Conservation (phyloP, 164 flowering plant species). For the Nymphaea colorata region DNA sequence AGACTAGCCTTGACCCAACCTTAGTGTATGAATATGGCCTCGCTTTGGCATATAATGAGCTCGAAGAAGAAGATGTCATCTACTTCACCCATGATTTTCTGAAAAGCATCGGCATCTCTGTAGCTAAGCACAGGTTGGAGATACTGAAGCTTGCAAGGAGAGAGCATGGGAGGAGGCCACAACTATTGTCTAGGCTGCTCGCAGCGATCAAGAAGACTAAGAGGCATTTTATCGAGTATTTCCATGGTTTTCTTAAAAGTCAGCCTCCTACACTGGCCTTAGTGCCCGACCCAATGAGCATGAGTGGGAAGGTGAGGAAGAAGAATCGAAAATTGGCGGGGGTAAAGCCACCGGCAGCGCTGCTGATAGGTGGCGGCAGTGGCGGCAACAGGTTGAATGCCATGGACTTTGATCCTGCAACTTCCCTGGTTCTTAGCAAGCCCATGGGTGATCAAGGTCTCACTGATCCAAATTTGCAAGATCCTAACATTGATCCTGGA, state of each 20-base stretch:
- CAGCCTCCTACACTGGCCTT: constrained; percentile 41
- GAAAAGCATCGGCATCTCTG: constrained; percentile 65
- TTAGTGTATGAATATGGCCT: constrained; percentile 54
- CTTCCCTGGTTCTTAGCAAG: neutral
- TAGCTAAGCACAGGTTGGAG: constrained; percentile 81
- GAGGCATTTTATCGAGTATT: constrained; percentile 25
- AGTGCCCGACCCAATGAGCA: constrained; percentile 10
- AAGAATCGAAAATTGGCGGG: constrained; percentile 27
- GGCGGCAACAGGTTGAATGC: neutral
- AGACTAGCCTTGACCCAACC: constrained; percentile 40
- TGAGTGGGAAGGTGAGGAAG: constrained; percentile 44
- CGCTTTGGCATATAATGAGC: constrained; percentile 53
- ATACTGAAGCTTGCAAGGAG: constrained; percentile 67
- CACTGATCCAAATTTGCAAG: too few relatives aligned
- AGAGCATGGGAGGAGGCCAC: constrained; percentile 19
- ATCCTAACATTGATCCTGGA: constrained; percentile 13
- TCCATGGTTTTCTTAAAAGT: constrained; percentile 26
- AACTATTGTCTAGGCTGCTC: constrained; percentile 33
- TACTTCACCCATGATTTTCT: constrained; percentile 82
- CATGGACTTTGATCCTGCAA: neutral
- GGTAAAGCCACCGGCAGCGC: constrained; percentile 27
- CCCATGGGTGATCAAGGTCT: too few relatives aligned
- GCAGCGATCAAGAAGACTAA: constrained; percentile 44
- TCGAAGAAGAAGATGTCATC: constrained; percentile 43
- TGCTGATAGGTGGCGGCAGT: constrained; percentile 34